These are phyloP conservation scores for Rhynchospora tenuis DNA, from an alignment of 176 grass and related monocot genomes.

Conservation along the genomic window DNA sequence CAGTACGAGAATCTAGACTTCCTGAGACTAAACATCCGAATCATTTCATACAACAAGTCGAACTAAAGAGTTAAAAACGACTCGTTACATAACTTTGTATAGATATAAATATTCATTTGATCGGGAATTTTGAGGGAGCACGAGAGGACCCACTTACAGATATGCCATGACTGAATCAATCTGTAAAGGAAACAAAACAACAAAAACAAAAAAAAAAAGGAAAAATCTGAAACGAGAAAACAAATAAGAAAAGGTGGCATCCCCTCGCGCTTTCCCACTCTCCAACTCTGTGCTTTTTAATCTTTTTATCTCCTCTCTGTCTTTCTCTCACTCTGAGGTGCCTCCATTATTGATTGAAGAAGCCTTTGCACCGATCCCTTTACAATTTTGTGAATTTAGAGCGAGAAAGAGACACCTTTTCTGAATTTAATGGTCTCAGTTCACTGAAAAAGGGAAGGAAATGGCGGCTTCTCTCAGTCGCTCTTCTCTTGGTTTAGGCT, in stretches of 20 bases:
- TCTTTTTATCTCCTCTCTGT: neutral
- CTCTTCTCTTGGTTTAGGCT: no score
- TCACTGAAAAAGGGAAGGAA: constrained; percentile 5
- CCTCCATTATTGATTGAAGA: constrained; percentile 10
- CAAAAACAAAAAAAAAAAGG: neutral
- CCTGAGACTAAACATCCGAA: no score
- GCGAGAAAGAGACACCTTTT: neutral
- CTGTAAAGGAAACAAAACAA: constrained; percentile 20
- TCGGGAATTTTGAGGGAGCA: neutral
- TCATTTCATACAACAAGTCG: neutral
- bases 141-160: constrained; percentile 2
- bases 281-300: neutral
- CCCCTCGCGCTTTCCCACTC: constrained; percentile 23
- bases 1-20: neutral
- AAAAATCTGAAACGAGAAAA: neutral
- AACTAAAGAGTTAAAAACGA: neutral
- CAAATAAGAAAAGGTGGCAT: constrained; percentile 12
- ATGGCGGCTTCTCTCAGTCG: neutral
- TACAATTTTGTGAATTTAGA: neutral
- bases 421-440: neutral
- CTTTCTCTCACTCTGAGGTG: neutral
- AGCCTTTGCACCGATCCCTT: neutral
- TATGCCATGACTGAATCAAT: constrained; percentile 6
- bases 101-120: no score
- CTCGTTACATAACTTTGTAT: neutral